Conservation (phyloP, 2,329 filamentous ascomycete genomes). For the Colletotrichum zoysiae region DNA sequence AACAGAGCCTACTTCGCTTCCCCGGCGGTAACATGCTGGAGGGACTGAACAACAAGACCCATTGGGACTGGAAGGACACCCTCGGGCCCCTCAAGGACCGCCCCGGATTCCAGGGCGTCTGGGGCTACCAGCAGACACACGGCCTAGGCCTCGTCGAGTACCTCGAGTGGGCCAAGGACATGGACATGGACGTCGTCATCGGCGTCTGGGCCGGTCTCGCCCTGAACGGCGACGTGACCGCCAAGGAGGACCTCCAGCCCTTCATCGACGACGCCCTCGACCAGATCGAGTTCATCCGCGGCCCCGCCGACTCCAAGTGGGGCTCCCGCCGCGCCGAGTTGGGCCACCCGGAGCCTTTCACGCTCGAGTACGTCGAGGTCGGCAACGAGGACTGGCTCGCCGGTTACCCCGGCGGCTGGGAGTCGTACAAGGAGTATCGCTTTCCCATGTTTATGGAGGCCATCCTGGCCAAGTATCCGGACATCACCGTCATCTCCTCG, state of each 20-base stretch:
- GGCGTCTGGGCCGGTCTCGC: slow-evolving; percentile 70
- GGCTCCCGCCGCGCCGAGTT: slow-evolving; percentile 69
- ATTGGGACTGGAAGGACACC: slow-evolving; percentile 66
- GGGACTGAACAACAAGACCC: slow-evolving; percentile 56
- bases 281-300: slow-evolving; percentile 73
- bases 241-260: slow-evolving; percentile 64
- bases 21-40: slow-evolving; percentile 75
- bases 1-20: slow-evolving; percentile 67
- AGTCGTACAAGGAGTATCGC: slow-evolving; percentile 66
- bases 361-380: slow-evolving; percentile 72
- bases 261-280: slow-evolving; percentile 72
- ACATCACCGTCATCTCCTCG: slow-evolving; percentile 68
- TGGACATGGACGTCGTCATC: slow-evolving; percentile 69
- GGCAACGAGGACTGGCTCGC: slow-evolving; percentile 77
- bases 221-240: slow-evolving; percentile 64
- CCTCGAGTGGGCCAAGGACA: slow-evolving; percentile 70
- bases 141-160: slow-evolving; percentile 74
- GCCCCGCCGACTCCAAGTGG: slow-evolving; percentile 65
- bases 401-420: slow-evolving; percentile 59
- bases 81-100: slow-evolving; percentile 67
- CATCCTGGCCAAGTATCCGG: slow-evolving; percentile 66
- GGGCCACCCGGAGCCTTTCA: slow-evolving; percentile 72
- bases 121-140: slow-evolving; percentile 72
- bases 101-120: slow-evolving; percentile 68
- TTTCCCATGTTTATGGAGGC: slow-evolving; percentile 71